A percentile compares a stretch with the other conserved stretches of the same genome.
Conservation (phyloP, 208 protist genomes). For the Leptomonas pyrrhocoris region DNA sequence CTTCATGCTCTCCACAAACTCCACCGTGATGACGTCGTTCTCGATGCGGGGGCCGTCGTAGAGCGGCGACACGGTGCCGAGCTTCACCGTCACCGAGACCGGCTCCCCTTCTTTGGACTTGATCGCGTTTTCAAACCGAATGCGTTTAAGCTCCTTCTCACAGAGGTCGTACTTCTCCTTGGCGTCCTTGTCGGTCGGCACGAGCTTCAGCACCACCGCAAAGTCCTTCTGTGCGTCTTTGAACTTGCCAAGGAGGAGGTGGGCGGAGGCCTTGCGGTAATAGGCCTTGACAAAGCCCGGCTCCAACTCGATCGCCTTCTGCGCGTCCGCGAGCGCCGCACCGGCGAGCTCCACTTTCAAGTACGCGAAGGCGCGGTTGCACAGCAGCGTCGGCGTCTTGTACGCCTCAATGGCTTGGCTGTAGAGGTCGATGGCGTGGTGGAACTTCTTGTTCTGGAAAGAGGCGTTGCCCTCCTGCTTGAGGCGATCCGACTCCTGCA, state of each 20-base stretch:
- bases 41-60: slow-evolving; percentile 84
- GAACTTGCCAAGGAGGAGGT: slow-evolving; percentile 95
- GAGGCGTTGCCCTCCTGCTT: slow-evolving; percentile 85
- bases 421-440: slow-evolving; percentile 93
- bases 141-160: slow-evolving; percentile 92
- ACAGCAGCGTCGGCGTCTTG: slow-evolving; percentile 83
- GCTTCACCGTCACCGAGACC: slow-evolving; percentile 75
- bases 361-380: slow-evolving; percentile 96
- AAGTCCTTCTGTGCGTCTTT: slow-evolving; percentile 96
- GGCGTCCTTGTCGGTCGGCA: slow-evolving; percentile 92
- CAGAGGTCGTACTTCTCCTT: slow-evolving; percentile 91
- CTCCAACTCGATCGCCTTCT: slow-evolving; percentile 91
- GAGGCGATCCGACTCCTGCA: slow-evolving; percentile 63
- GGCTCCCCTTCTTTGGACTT: slow-evolving; percentile 77
- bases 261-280: slow-evolving; percentile 96
- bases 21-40: slow-evolving; percentile 63
- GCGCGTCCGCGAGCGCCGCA: slow-evolving; percentile 93
- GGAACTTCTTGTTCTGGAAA: slow-evolving; percentile 89
- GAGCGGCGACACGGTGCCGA: slow-evolving; percentile 59
- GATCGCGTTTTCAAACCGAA: slow-evolving; percentile 96
- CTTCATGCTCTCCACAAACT: slow-evolving; percentile 86
- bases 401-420: slow-evolving; percentile 85
- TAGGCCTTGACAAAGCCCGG: slow-evolving; percentile 96
- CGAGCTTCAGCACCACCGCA: slow-evolving; percentile 83
- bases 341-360: slow-evolving; percentile 93